Base-by-base conservation (phyloP, 306 rosid genomes). In the Casuarina equisetifolia region DNA sequence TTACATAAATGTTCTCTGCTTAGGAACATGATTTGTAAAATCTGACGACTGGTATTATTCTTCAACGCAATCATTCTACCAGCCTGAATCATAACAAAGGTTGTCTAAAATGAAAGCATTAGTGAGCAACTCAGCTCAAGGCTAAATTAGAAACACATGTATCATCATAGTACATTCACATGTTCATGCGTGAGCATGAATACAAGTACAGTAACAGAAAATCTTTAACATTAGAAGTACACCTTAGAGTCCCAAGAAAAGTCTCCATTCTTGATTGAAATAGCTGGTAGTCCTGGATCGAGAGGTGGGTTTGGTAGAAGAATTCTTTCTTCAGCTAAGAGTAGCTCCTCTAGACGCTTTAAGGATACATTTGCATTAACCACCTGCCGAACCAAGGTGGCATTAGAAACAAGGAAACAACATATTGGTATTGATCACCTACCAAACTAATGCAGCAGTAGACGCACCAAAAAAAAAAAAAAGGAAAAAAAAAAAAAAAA, bases 161-260 rank as follows among this genome's bases (percentile, higher is more conserved):
- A 42, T 66, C 70, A 66, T 66, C 11, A 39, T 1, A 40, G 40
- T 66, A 17, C 3, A 66, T 7, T 39, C 13, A 9, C 35, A 4
- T 8, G 36, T 42, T 62, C 2, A 5, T 62, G 42, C 32, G 32
- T 17, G 46, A 42, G 20, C 40, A 66, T 66, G 15, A 40, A 66
- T 66, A 15, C 42, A 40, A 8, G 16, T 3, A 77, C 43, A 48
- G 48, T 64, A 32, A 36, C 35, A 36, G 3, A 13, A 50, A 74
- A 42, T 70, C 35, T 35, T 36, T 50, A 46, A 49, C 59, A 67
- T 12, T 49, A 38, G 49, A 63, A 45, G 43, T 19, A 36, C 73
- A 94, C 98, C 98, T 92, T 87, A 6, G 87, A 74, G 83, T 94
- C 96, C 98, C 98, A 94, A 68, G 98, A 90, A 79, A 94, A 94